Percentiles rank a stretch among this genome's conserved stretches.
These are phyloP conservation scores for Erythrobasidium hasegawianum DNA, from an alignment of 1,284 basidiomycete genomes.

Conservation along the genomic window DNA sequence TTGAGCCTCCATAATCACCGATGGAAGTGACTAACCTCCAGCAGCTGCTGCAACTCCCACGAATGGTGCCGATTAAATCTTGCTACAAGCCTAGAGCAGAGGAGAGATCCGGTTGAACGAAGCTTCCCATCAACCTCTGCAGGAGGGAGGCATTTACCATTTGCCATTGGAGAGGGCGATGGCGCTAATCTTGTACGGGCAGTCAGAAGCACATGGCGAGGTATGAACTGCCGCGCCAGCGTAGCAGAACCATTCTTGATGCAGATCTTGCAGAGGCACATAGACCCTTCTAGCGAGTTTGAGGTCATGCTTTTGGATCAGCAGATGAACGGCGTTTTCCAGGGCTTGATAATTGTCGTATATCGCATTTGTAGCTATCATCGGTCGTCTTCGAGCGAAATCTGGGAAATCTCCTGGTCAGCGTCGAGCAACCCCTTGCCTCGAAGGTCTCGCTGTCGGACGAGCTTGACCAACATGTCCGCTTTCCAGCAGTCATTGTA, in stretches of 20 bases:
- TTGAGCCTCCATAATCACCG: too few relatives aligned
- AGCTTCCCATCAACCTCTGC: background rate
- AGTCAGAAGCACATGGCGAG: background rate
- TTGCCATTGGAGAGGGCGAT: background rate
- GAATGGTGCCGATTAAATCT: too few relatives aligned
- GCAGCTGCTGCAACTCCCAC: too few relatives aligned
- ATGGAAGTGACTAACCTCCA: too few relatives aligned
- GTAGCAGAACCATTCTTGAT: background rate
- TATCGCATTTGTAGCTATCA: background rate
- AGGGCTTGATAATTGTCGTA: background rate
- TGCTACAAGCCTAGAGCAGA: background rate
- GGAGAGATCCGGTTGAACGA: background rate
- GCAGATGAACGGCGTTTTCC: background rate
- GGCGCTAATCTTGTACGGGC: background rate
- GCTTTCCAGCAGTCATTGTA: too few relatives aligned
- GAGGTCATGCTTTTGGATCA: background rate
- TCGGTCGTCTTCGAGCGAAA: too few relatives aligned
- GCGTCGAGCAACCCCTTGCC: too few relatives aligned
- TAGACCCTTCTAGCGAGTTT: background rate
- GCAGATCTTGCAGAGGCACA: background rate
- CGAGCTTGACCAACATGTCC: too few relatives aligned
- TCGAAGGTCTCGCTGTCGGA: too few relatives aligned
- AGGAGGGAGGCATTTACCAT: background rate
- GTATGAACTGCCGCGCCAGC: background rate
- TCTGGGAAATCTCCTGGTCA: too few relatives aligned